Conservation (phyloP, 2,329 filamentous ascomycete genomes). For the Ceratocystis smalleyi region DNA sequence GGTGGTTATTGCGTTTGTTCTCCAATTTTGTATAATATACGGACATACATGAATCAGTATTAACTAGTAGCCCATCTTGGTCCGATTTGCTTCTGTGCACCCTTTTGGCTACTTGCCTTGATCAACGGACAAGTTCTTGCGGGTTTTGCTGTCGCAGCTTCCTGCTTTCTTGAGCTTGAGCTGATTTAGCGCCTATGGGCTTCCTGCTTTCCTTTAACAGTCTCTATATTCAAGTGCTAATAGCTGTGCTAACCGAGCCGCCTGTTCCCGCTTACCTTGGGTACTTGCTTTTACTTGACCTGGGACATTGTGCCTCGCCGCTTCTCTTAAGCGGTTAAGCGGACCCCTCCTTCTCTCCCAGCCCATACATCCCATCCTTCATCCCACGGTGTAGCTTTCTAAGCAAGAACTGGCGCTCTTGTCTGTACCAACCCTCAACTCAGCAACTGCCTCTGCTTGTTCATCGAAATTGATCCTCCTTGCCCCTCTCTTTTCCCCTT, state of each 20-base stretch:
- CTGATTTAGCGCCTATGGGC: too few relatives aligned
- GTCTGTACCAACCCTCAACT: constrained; percentile 4
- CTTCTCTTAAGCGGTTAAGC: not conserved
- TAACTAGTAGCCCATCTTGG: too few relatives aligned
- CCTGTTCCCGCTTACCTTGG: not conserved
- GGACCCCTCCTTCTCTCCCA: not conserved
- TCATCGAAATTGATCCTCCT: constrained; percentile 12
- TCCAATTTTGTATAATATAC: not conserved
- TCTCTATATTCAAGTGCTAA: too few relatives aligned
- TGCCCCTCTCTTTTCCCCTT: constrained; percentile 5
- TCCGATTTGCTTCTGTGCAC: not conserved
- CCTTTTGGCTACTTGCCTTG: not conserved
- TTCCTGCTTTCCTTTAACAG: too few relatives aligned
- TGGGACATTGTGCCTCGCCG: not conserved
- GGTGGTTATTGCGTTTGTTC: not conserved
- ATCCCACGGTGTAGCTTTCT: not conserved
- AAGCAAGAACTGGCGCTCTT: not conserved
- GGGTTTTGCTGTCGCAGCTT: not conserved
- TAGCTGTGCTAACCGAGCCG: too few relatives aligned
- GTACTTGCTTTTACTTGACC: not conserved
- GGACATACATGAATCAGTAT: too few relatives aligned
- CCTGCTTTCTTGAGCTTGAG: not conserved
- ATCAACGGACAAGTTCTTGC: too few relatives aligned
- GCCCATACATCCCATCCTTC: not conserved
- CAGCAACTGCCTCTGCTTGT: constrained; percentile 5